These are phyloP conservation scores for Gillenia trifoliata DNA, from an alignment of 306 rosid genomes.

Conservation along the genomic window DNA sequence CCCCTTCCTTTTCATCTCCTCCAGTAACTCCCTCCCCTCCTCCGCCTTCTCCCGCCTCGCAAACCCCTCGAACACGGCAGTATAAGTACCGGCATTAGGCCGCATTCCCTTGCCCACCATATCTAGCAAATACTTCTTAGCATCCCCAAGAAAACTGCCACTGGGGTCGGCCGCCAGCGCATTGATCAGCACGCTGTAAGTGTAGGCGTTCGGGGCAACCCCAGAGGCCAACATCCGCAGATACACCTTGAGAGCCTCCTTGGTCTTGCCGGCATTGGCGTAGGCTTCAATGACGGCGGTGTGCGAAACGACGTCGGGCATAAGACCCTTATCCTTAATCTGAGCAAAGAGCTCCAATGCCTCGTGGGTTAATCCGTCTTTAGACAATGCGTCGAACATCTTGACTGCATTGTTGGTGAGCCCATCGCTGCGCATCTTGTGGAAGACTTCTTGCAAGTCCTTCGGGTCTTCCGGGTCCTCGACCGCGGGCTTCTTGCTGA, in stretches of 20 bases:
- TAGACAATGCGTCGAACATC: slow-evolving; percentile 92
- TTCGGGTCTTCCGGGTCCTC: slow-evolving; percentile 60
- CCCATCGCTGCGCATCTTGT: slow-evolving; percentile 54
- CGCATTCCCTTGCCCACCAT: slow-evolving; percentile 64
- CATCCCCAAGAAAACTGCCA: slow-evolving; percentile 35
- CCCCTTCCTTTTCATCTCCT: slow-evolving; percentile 46
- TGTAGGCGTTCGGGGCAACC: slow-evolving; percentile 64
- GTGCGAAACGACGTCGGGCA: slow-evolving; percentile 78
- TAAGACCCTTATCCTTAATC: slow-evolving; percentile 71
- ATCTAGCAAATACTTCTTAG: slow-evolving; percentile 48
- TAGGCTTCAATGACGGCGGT: slow-evolving; percentile 71
- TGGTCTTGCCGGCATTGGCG: slow-evolving; percentile 48
- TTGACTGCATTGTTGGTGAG: slow-evolving; percentile 58
- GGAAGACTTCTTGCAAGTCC: slow-evolving; percentile 65
- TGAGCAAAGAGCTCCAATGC: slow-evolving; percentile 61
- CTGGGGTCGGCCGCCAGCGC: slow-evolving; percentile 37
- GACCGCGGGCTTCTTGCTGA: slow-evolving; percentile 48
- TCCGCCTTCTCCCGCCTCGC: slow-evolving; percentile 33
- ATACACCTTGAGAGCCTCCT: slow-evolving; percentile 61
- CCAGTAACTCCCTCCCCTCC: slow-evolving; percentile 49
- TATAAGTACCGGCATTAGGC: slow-evolving; percentile 59
- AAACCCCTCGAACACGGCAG: slow-evolving; percentile 56
- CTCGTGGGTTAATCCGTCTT: slow-evolving; percentile 68
- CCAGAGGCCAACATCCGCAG: slow-evolving; percentile 73
- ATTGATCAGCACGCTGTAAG: slow-evolving; percentile 52